Percentiles rank a stretch among this genome's conserved stretches.
phyloP scores from a whole-genome alignment of 1,139 yeast genomes.

The Suhomyces guaymorum region DNA sequence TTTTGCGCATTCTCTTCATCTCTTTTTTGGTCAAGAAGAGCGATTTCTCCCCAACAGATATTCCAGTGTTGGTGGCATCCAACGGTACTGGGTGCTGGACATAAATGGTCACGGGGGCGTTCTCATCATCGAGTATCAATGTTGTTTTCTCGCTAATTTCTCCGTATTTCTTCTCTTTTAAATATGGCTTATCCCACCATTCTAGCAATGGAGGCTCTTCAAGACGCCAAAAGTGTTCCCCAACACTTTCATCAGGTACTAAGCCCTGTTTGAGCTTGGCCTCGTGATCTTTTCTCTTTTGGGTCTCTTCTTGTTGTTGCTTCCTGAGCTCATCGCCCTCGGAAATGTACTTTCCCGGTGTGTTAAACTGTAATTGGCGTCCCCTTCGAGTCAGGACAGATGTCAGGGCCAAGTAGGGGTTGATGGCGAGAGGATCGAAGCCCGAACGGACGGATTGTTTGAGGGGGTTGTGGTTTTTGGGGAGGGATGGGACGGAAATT shows the following conservation, averaged over 20 bases:
- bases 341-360: slow-evolving; percentile 60
- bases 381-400: slow-evolving; percentile 22
- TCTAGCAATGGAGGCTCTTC: slow-evolving; percentile 61
- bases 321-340: slow-evolving; percentile 55
- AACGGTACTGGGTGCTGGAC: slow-evolving; percentile 82
- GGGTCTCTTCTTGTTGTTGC: slow-evolving; percentile 34
- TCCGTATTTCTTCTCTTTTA: slow-evolving; percentile 32
- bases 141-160: slow-evolving; percentile 20
- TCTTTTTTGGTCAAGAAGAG: slow-evolving; percentile 76
- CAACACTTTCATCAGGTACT: slow-evolving; percentile 46
- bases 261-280: slow-evolving; percentile 43
- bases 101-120: slow-evolving; percentile 57
- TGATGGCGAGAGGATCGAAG: slow-evolving; percentile 43
- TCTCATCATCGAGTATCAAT: slow-evolving; percentile 36
- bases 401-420: slow-evolving; percentile 61
- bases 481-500: slow-evolving; percentile 27
- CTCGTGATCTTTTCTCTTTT: slow-evolving; percentile 24
- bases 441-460: slow-evolving; percentile 33
- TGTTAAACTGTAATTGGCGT: slow-evolving; percentile 50
- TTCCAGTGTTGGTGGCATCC: slow-evolving; percentile 53
- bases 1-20: slow-evolving; percentile 69
- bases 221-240: slow-evolving; percentile 53
- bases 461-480: slow-evolving; percentile 32
- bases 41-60: too few species aligned
- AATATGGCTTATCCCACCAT: slow-evolving; percentile 78